phyloP scores from a whole-genome alignment of 2,329 filamentous ascomycete genomes.

The Botryotinia convoluta region DNA sequence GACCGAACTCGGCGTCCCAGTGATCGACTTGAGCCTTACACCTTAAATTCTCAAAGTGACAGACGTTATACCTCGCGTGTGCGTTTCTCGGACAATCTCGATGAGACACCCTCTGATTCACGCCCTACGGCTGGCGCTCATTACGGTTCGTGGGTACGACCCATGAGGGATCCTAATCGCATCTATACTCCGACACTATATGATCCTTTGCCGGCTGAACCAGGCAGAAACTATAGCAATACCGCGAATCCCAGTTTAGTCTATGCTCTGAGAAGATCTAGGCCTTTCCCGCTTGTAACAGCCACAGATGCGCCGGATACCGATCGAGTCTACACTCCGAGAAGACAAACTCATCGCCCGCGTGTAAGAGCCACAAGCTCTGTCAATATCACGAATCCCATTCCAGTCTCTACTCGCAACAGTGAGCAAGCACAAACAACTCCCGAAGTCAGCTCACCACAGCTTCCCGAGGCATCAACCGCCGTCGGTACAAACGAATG shows the following conservation, averaged over 20 bases:
- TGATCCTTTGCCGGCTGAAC: neutral
- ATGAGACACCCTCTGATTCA: neutral
- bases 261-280: neutral
- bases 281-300: neutral
- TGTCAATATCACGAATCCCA: neutral
- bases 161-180: neutral
- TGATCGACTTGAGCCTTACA: neutral
- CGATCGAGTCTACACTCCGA: neutral
- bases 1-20: no score
- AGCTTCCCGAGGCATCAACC: neutral
- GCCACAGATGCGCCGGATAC: neutral
- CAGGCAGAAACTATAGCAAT: neutral
- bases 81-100: neutral
- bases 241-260: neutral
- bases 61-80: neutral
- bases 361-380: neutral
- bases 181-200: neutral
- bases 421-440: neutral
- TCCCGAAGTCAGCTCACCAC: neutral
- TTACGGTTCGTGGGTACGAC: neutral
- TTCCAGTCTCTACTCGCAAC: no score
- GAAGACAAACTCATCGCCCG: neutral
- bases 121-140: neutral
- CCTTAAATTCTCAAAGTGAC: neutral
- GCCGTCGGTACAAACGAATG: neutral